phyloP scores from a whole-genome alignment of 2,329 filamentous ascomycete species.

The Sarocladium kiliense region DNA sequence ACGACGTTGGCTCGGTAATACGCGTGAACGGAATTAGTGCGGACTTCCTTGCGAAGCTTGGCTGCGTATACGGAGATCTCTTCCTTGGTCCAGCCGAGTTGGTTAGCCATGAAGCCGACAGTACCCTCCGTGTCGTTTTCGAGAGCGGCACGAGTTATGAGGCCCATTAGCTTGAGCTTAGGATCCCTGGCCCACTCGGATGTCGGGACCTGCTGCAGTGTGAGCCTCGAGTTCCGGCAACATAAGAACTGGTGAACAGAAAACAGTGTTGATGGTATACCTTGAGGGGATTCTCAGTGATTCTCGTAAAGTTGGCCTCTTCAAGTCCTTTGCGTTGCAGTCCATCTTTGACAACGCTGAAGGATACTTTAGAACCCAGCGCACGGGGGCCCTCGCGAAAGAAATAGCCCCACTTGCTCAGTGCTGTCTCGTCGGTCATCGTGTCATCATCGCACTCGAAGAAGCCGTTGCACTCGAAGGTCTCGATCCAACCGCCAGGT shows the following conservation, averaged over 20 bases:
- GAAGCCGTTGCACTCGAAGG: constrained; percentile 14
- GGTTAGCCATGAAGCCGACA: constrained; percentile 17
- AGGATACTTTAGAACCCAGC: constrained; percentile 20
- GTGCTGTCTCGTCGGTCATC: constrained; percentile 4
- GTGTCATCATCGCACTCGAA: constrained; percentile 11
- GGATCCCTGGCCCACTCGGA: not conserved
- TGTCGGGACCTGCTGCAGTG: not conserved
- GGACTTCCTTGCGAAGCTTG: constrained; percentile 22
- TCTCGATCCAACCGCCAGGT: constrained; percentile 27
- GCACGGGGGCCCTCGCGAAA: constrained; percentile 27
- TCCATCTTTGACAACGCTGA: constrained; percentile 15
- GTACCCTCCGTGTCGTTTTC: constrained; percentile 27
- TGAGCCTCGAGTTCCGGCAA: not conserved
- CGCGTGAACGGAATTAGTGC: constrained; percentile 16
- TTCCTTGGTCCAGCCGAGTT: constrained; percentile 22
- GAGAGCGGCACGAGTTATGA: constrained; percentile 18
- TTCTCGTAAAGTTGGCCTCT: constrained; percentile 28
- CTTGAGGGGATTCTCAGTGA: constrained; percentile 26
- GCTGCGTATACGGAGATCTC: constrained; percentile 26
- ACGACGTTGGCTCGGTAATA: constrained; percentile 20
- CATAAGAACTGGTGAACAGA: not conserved
- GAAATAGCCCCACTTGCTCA: constrained; percentile 14
- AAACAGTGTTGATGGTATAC: constrained; percentile 13
- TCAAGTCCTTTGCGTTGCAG: constrained; percentile 16
- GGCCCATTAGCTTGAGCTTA: constrained; percentile 14